Conservation (phyloP, 129 eudicot species). For the Centaurea solstitialis region DNA sequence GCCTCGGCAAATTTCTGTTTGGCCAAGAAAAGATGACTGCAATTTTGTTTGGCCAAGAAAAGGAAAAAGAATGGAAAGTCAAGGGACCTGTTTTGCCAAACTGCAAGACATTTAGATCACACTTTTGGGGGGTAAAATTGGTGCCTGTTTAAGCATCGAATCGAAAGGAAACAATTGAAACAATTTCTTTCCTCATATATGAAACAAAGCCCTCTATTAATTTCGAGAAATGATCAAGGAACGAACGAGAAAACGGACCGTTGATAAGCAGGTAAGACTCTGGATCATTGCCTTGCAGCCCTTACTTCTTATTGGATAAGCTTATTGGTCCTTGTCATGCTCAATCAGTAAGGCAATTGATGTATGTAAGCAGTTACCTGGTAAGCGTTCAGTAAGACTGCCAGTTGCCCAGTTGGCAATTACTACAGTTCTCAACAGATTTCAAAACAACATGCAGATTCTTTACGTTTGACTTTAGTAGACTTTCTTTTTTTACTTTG, state of each 20-base stretch:
- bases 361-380: too few relatives aligned
- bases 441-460: constrained; percentile 39
- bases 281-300: too few relatives aligned
- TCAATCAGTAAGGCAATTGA: too few relatives aligned
- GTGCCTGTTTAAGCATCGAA: neutral
- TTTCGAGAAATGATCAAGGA: neutral
- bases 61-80: neutral
- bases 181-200: neutral
- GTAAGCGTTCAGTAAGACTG: too few relatives aligned
- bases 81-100: neutral
- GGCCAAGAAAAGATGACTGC: too few relatives aligned
- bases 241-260: neutral
- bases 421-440: constrained; percentile 9
- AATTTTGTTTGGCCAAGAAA: neutral
- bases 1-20: too few relatives aligned
- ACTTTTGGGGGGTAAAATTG: neutral
- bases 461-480: neutral
- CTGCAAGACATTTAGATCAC: neutral
- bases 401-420: too few relatives aligned
- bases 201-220: neutral
- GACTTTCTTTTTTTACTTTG: neutral
- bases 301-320: too few relatives aligned
- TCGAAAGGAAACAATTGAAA: neutral
- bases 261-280: too few relatives aligned
- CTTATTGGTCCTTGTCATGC: too few relatives aligned